Conservation (phyloP, 441 rosid species). For the Arabidopsis hybrid region DNA sequence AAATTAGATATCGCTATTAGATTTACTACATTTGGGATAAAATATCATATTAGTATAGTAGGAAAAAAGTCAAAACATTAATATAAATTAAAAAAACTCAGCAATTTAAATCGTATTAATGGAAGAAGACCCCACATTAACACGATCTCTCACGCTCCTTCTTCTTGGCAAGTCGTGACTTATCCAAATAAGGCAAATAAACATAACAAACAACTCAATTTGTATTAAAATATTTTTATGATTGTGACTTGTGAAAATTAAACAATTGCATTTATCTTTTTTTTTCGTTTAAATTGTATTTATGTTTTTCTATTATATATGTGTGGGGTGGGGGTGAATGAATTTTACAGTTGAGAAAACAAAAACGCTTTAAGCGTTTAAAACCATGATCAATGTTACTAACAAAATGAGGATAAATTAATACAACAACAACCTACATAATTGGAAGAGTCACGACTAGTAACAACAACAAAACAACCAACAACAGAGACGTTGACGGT, state of each 20-base stretch:
- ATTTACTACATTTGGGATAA: background rate
- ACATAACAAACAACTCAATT: background rate
- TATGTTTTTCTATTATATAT: constrained; percentile 4
- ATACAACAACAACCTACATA: constrained; percentile 5
- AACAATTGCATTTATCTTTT: background rate
- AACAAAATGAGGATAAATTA: background rate
- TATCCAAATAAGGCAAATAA: constrained; percentile 31
- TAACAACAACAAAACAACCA: background rate
- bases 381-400: background rate
- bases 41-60: background rate
- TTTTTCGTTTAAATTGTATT: background rate
- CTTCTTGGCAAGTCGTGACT: constrained; percentile 21
- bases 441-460: constrained; percentile 16
- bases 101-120: background rate
- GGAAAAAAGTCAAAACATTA: background rate
- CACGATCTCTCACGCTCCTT: constrained; percentile 30
- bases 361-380: background rate
- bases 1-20: background rate
- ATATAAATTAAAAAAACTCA: background rate
- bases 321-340: background rate
- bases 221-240: constrained; percentile 13
- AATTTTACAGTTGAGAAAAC: background rate
- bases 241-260: constrained; percentile 9
- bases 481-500: constrained; percentile 7
- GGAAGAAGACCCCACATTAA: constrained; percentile 22